These are phyloP conservation scores for Cardamine resedifolia DNA, from an alignment of 345 rosid genomes.

Conservation along the genomic window DNA sequence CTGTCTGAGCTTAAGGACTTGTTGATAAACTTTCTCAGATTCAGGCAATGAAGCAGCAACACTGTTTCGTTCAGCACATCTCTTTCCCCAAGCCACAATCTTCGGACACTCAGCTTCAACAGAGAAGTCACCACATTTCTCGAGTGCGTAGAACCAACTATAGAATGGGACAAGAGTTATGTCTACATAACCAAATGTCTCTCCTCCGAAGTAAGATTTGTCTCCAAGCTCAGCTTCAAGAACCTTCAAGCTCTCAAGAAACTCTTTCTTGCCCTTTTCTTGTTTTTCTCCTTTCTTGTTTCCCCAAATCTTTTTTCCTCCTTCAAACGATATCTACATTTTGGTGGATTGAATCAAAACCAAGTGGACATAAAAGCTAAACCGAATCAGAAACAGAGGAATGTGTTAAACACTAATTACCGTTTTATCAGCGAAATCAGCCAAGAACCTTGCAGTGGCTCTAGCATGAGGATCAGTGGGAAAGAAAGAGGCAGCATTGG, in stretches of 20 bases:
- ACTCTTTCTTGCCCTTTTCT: conserved; percentile 37
- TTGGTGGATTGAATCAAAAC: neutral
- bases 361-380: neutral
- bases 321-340: conserved; percentile 36
- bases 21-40: conserved; percentile 35
- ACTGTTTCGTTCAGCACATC: conserved; percentile 33
- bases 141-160: conserved; percentile 39
- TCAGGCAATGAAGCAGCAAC: conserved; percentile 39
- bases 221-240: conserved; percentile 43
- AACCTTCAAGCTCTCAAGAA: conserved; percentile 33
- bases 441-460: conserved; percentile 43
- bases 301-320: conserved; percentile 37
- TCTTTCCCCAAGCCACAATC: conserved; percentile 38
- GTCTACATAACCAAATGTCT: conserved; percentile 37
- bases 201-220: conserved; percentile 37
- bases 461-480: conserved; percentile 38
- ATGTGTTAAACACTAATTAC: conserved; percentile 11
- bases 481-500: conserved; percentile 27
- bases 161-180: conserved; percentile 39
- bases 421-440: conserved; percentile 42
- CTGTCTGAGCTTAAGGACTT: conserved; percentile 38
- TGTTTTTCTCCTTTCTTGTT: conserved; percentile 41
- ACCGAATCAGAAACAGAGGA: neutral
- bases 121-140: conserved; percentile 36
- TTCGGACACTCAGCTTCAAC: conserved; percentile 39